phyloP scores from a whole-genome alignment of 495 filamentous ascomycete species.

The Xylaria grammica region DNA sequence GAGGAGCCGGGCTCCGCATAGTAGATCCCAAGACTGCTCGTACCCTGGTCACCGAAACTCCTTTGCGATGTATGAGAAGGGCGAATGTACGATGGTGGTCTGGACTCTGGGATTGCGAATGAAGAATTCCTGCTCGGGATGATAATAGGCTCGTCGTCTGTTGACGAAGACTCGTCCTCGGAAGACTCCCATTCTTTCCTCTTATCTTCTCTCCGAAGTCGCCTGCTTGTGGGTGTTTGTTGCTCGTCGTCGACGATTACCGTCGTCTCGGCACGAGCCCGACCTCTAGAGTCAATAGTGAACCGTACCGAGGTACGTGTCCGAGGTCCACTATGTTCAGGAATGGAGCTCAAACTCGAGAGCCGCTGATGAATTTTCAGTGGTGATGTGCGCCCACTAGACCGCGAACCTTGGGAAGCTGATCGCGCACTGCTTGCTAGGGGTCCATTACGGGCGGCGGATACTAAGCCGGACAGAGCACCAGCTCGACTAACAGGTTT shows the following conservation, averaged over 20 bases:
- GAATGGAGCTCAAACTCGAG: conserved; percentile 56
- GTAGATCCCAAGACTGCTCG: conserved; percentile 43
- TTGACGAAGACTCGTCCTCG: conserved; percentile 58
- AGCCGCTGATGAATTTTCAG: conserved; percentile 54
- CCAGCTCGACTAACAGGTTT: conserved; percentile 38
- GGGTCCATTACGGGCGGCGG: conserved; percentile 31
- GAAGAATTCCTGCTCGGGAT: conserved; percentile 67
- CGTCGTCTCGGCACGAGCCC: conserved; percentile 73
- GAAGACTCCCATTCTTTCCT: conserved; percentile 47
- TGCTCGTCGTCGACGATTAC: conserved; percentile 55
- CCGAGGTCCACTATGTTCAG: conserved; percentile 48
- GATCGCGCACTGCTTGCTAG: conserved; percentile 39
- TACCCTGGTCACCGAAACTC: conserved; percentile 51
- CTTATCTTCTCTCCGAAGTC: conserved; percentile 28
- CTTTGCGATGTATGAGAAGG: conserved; percentile 61
- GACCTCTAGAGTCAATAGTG: conserved; percentile 72
- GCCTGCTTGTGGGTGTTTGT: conserved; percentile 30
- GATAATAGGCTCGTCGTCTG: conserved; percentile 70
- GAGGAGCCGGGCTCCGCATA: conserved; percentile 28
- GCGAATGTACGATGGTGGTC: conserved; percentile 51
- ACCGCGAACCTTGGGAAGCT: conserved; percentile 41
- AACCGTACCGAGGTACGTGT: conserved; percentile 67
- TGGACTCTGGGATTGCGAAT: conserved; percentile 63
- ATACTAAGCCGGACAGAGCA: conserved; percentile 43
- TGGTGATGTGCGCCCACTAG: conserved; percentile 55